These are phyloP conservation scores for Mycena amicta DNA, from an alignment of 768 basidiomycete genomes.

Conservation along the genomic window DNA sequence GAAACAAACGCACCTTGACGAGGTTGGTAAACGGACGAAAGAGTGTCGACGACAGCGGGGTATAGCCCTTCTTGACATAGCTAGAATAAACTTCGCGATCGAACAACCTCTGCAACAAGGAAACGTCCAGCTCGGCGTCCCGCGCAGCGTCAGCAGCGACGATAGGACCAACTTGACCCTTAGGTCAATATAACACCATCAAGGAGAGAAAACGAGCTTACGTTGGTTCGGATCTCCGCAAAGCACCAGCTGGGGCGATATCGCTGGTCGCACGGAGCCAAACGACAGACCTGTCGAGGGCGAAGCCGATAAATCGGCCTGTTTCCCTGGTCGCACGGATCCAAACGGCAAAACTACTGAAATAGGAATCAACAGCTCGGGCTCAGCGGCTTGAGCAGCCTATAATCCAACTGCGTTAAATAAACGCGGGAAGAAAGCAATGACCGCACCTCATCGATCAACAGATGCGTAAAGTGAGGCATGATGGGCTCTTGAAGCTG, in stretches of 20 bases:
- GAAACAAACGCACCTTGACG: slow-evolving; percentile 39
- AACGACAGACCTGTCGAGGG: slow-evolving; percentile 12
- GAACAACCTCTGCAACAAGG: slow-evolving; percentile 51
- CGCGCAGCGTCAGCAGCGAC: slow-evolving; percentile 49
- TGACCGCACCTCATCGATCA: slow-evolving; percentile 49
- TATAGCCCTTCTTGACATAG: slow-evolving; percentile 10
- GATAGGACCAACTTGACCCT: slow-evolving; percentile 50
- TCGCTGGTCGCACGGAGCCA: slow-evolving; percentile 1
- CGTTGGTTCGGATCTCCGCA: slow-evolving; percentile 56
- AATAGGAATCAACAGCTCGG: slow-evolving; percentile 52
- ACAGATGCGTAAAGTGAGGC: slow-evolving; percentile 55
- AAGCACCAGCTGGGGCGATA: slow-evolving; percentile 45
- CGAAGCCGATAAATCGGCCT: slow-evolving; percentile 16
- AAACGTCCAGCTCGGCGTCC: slow-evolving; percentile 48
- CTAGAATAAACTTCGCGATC: slow-evolving; percentile 43
- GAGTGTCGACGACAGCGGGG: background rate
- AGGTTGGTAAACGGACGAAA: slow-evolving; percentile 43
- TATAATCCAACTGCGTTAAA: slow-evolving; percentile 20
- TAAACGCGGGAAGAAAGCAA: background rate
- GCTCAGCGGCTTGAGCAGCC: slow-evolving; percentile 58
- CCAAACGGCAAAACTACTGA: too few relatives aligned
- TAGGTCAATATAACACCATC: too few relatives aligned
- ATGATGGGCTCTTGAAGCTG: slow-evolving; percentile 30
- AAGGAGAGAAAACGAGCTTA: slow-evolving; percentile 26
- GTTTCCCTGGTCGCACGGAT: slow-evolving; percentile 31